phyloP scores from a whole-genome alignment of 495 filamentous ascomycete genomes.

The Penicillium ochrochloron region DNA sequence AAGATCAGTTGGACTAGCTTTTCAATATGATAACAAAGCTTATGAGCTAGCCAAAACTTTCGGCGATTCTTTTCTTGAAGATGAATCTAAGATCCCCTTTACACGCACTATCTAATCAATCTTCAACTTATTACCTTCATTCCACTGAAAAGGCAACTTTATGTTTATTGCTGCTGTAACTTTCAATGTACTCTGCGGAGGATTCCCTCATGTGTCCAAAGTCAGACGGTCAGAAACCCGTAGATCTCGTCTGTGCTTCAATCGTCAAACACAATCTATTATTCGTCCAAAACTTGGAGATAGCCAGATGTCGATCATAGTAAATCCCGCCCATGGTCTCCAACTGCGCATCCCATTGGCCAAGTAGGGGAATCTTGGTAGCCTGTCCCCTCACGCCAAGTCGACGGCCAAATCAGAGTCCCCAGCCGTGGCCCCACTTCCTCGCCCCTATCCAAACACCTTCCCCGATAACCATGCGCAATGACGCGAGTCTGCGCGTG shows the following conservation, averaged over 20 bases:
- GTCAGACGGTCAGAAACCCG: neutral
- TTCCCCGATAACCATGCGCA: slow-evolving; percentile 13
- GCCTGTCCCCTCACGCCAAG: slow-evolving; percentile 23
- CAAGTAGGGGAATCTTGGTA: neutral
- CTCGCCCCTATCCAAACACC: slow-evolving; percentile 5
- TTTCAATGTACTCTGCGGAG: neutral
- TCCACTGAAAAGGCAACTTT: neutral
- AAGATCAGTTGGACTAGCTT: neutral
- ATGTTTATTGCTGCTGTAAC: neutral
- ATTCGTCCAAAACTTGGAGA: slow-evolving; percentile 1
- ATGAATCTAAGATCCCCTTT: neutral
- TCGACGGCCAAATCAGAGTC: slow-evolving; percentile 7
- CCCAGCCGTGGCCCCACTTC: slow-evolving; percentile 3
- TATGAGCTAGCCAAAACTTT: neutral
- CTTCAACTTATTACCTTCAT: neutral
- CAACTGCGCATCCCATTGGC: slow-evolving; percentile 3
- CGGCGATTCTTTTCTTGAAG: neutral
- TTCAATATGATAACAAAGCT: neutral
- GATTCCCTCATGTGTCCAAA: neutral
- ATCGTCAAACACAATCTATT: neutral
- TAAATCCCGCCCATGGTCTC: neutral
- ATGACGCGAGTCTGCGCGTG: slow-evolving; percentile 16
- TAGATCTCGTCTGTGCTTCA: neutral
- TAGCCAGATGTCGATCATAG: neutral
- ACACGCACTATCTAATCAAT: neutral